Evolutionary conservation across 805 yeast genomes (phyloP).

Genomic region (Zygosaccharomyces rouxii): DNA sequence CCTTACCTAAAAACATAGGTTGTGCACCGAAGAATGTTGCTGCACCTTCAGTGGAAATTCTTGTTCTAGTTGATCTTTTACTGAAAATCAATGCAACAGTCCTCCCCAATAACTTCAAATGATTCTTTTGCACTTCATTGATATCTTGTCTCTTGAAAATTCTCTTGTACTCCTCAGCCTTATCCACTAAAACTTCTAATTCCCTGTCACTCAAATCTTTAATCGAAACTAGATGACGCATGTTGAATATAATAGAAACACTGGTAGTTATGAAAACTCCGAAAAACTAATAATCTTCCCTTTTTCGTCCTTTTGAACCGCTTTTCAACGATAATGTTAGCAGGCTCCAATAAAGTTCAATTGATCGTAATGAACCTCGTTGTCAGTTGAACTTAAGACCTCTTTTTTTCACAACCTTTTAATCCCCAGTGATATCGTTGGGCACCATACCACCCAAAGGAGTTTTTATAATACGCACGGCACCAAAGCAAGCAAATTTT

Average conservation of each 20-base stretch:
- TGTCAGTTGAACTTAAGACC: slow-evolving; percentile 29
- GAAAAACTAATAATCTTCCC: neutral
- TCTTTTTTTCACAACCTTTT: neutral
- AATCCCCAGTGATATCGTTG: neutral
- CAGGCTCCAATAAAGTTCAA: neutral
- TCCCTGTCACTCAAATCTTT: slow-evolving; percentile 72
- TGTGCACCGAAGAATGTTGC: slow-evolving; percentile 89
- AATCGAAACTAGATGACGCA: slow-evolving; percentile 76
- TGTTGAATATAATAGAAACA: slow-evolving; percentile 1
- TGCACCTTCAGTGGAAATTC: slow-evolving; percentile 93
- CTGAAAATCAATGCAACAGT: slow-evolving; percentile 79
- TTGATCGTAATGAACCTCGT: slow-evolving; percentile 16
- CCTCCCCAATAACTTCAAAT: slow-evolving; percentile 65
- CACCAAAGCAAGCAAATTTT: slow-evolving; percentile 3
- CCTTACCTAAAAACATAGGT: slow-evolving; percentile 94
- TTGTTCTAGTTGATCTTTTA: slow-evolving; percentile 92
- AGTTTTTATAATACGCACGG: slow-evolving; percentile 4
- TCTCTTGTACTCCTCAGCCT: slow-evolving; percentile 66
- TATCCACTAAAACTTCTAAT: slow-evolving; percentile 61
- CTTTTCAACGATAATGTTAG: neutral
- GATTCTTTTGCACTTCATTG: slow-evolving; percentile 35
- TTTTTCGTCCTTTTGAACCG: neutral
- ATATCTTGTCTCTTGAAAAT: slow-evolving; percentile 53
- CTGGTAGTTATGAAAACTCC: neutral
- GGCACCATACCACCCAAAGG: neutral